Evolutionary conservation across 306 rosid genomes (phyloP).

Genomic region (Elaeagnus macrophylla): DNA sequence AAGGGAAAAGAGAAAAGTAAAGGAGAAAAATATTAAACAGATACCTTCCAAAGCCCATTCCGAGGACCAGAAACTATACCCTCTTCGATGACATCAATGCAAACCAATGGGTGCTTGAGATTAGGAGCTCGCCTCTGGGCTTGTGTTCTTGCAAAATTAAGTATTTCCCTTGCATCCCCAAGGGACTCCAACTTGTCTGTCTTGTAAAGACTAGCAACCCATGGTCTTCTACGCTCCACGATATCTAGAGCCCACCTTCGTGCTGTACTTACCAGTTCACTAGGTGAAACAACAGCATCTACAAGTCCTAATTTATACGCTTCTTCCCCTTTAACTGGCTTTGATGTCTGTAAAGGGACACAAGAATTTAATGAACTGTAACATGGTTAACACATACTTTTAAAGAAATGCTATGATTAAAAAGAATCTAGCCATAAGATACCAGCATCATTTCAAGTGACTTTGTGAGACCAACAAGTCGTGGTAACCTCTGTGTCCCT

Average conservation of each 20-base stretch:
- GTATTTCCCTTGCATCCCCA: constrained; percentile 83
- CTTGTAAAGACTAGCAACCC: constrained; percentile 85
- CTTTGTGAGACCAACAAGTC: constrained; percentile 92
- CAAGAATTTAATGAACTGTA: constrained; percentile 10
- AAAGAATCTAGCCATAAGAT: constrained; percentile 16
- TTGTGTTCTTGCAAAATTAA: constrained; percentile 71
- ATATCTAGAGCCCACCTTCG: constrained; percentile 84
- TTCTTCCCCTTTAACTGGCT: constrained; percentile 76
- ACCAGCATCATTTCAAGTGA: constrained; percentile 95
- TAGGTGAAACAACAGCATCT: constrained; percentile 66
- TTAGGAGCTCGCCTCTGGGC: constrained; percentile 67
- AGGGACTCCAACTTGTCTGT: constrained; percentile 76
- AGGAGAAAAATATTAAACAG: constrained; percentile 17
- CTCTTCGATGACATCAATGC: constrained; percentile 82
- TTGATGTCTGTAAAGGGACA: constrained; percentile 52
- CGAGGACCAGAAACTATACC: constrained; percentile 81
- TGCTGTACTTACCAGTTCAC: constrained; percentile 65
- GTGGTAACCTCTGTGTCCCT: constrained; percentile 98
- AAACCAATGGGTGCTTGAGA: constrained; percentile 77
- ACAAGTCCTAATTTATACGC: constrained; percentile 79
- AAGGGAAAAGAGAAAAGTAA: neutral
- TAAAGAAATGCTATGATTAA: constrained; percentile 1
- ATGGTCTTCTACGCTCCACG: constrained; percentile 49
- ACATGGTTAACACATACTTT: constrained; percentile 3
- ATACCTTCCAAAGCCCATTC: constrained; percentile 89